Base-by-base conservation (phyloP, 106 monocot species). In the Dioscorea dumetorum region DNA sequence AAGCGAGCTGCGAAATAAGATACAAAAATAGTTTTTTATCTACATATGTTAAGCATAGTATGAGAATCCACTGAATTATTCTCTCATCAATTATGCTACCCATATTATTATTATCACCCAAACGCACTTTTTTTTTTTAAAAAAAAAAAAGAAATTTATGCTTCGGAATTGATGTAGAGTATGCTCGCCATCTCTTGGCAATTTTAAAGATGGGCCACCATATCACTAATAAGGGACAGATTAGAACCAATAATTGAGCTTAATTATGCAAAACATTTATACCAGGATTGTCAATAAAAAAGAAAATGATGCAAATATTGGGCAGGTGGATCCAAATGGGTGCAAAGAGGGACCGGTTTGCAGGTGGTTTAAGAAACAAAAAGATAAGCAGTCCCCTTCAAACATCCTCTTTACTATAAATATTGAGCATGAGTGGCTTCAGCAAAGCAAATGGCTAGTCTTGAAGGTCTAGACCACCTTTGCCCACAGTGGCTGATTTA, bases 341-440 rank as follows among this genome's bases (percentile, higher is more conserved):
- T 16, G 2, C 19, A 59, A 4, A 20, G n/a, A 22, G 59, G 59
- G 59, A 2, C 59, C 59, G 7, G 22, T 59, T 22, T 59, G 62
- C 33, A 17, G 62, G 62, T 63, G 62, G 62, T 63, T 63, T 63
- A 15, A 32, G 33, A 32, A 63, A 33, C 62, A 63, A n/a, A 32
- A 23, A 34, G 62, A 63, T 63, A 13, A 63, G 14, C 33, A 34
- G 62, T 63, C 62, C 13, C 62, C 32, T 16, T 63, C 62, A 41
- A 33, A 16, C 24, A 19, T 63, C 62, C 23, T 17, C 62, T 32
- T n/a, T 54, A 12, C 54, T 16, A 8, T 19, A 18, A 63, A 32
- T 1, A 11, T 3, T 33, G 32, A 9, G 62, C 33, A 33, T 23
- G 22, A 59, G 19, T 23, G 59, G 59, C n/a, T n/a, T n/a, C n/a